Evolutionary conservation across 164 flowering plant genomes (phyloP).

Genomic region (Liriodendron chinense): DNA sequence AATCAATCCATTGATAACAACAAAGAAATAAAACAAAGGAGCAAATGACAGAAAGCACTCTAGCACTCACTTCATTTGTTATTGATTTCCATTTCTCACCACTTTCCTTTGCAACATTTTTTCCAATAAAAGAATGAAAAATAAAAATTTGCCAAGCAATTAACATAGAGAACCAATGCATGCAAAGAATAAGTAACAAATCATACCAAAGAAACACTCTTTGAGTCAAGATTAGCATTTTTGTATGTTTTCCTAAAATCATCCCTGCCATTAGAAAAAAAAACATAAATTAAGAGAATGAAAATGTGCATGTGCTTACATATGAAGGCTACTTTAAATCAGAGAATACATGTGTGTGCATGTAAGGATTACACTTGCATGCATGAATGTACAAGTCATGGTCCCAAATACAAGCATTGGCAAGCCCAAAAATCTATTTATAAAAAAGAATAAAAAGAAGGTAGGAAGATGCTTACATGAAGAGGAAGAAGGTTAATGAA

Average conservation of each 20-base stretch:
- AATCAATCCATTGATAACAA: neutral
- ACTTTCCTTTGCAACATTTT: constrained; percentile 73
- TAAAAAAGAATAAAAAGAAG: too few relatives aligned
- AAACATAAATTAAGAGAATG: too few relatives aligned
- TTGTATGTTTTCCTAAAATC: constrained; percentile 68
- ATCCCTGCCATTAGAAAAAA: constrained; percentile 48
- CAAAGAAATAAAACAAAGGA: neutral
- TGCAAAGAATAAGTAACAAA: neutral
- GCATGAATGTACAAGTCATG: too few relatives aligned
- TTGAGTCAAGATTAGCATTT: constrained; percentile 61
- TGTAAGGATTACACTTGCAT: too few relatives aligned
- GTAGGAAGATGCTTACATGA: too few relatives aligned
- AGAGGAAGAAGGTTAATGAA: too few relatives aligned
- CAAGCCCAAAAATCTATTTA: too few relatives aligned
- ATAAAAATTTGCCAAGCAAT: neutral
- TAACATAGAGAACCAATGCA: neutral
- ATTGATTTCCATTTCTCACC: constrained; percentile 81
- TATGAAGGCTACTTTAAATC: too few relatives aligned
- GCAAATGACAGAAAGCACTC: neutral
- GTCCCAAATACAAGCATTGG: too few relatives aligned
- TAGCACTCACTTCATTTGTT: constrained; percentile 60
- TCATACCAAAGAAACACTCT: constrained; percentile 52
- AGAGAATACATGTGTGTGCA: too few relatives aligned
- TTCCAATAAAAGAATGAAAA: too few relatives aligned
- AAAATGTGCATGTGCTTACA: too few relatives aligned